Evolutionary conservation across 768 basidiomycete genomes (phyloP).

Genomic region (Mycena belliarum): DNA sequence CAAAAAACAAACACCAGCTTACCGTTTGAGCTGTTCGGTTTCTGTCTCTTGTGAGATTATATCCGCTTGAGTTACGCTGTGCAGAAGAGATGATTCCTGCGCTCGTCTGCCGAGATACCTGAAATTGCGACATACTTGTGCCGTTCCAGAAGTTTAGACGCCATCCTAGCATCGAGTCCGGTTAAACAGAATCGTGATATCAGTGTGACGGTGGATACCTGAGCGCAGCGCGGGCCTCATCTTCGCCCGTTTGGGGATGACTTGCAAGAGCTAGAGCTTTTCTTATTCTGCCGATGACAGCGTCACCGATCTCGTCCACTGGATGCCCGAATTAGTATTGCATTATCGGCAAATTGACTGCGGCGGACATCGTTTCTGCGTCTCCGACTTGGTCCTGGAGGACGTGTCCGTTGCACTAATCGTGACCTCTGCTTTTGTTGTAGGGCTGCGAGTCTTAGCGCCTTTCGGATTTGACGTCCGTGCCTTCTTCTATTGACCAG

Average conservation of each 20-base stretch:
- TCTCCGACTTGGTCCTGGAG: conserved; percentile 4
- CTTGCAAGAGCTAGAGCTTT: conserved; percentile 24
- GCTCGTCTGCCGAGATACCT: background rate
- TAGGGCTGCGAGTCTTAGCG: background rate
- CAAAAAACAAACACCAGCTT: background rate
- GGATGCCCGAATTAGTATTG: background rate
- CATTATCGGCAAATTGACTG: background rate
- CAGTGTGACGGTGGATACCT: conserved; percentile 4
- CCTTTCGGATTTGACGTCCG: conserved; percentile 2
- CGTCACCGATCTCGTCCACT: conserved; percentile 20
- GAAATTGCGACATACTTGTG: conserved; percentile 21
- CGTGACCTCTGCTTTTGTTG: conserved; percentile 21
- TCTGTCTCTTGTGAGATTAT: conserved; percentile 27
- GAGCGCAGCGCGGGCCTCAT: conserved; percentile 26
- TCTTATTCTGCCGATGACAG: conserved; percentile 19
- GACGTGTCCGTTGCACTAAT: conserved; percentile 21
- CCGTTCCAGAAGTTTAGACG: conserved; percentile 26
- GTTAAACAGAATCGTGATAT: background rate
- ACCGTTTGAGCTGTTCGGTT: conserved; percentile 29
- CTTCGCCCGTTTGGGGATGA: conserved; percentile 24
- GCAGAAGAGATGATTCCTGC: background rate
- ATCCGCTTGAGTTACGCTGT: conserved; percentile 31
- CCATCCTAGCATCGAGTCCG: conserved; percentile 18
- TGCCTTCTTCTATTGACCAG: background rate
- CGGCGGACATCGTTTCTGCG: conserved; percentile 10